Evolutionary conservation across 78 protist species (phyloP).

Genomic region (Dictyostelium firmibasis): DNA sequence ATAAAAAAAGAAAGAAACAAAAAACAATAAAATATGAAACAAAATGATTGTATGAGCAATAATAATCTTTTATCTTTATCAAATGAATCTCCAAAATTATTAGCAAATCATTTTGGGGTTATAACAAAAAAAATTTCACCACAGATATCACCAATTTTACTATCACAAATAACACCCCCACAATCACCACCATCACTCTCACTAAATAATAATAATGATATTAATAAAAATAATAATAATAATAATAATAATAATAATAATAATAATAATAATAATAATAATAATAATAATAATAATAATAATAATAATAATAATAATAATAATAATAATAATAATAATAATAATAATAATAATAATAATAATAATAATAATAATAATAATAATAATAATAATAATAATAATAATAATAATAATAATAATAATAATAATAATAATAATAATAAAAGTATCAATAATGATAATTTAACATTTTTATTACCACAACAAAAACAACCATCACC

Average conservation of each 20-base stretch:
- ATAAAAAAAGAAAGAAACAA: no score
- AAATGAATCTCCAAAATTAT: background rate
- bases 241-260: background rate
- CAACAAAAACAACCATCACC: background rate
- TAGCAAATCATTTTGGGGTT: background rate
- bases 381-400: no score
- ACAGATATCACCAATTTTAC: background rate
- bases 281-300: background rate
- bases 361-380: no score
- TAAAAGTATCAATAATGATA: no score
- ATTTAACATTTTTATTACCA: background rate
- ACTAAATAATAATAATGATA: background rate
- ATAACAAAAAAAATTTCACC: background rate
- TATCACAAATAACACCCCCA: background rate
- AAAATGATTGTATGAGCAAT: background rate
- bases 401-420: no score
- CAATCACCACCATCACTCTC: background rate
- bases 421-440: no score
- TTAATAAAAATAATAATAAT: background rate
- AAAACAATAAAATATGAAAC: background rate
- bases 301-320: no score
- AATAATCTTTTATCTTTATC: background rate
- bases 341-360: no score
- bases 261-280: background rate
- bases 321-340: no score